Evolutionary conservation across 2,329 filamentous ascomycete species (phyloP).

Genomic region (Dothidotthia symphoricarpi): DNA sequence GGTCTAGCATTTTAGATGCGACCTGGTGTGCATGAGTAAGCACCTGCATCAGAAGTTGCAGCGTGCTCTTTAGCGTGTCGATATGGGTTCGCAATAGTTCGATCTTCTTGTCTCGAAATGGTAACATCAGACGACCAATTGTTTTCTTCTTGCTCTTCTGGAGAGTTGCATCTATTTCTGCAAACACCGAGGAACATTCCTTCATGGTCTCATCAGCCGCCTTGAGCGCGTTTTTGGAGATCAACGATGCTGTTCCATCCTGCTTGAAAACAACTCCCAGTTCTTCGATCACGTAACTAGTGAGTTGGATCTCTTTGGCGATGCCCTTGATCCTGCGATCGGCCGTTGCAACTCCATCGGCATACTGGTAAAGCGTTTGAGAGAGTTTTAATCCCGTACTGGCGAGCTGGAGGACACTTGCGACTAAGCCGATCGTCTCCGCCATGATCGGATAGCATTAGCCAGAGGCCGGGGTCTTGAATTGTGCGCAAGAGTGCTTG

Average conservation of each 20-base stretch:
- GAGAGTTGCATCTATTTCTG: constrained; percentile 23
- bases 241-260: constrained; percentile 21
- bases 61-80: constrained; percentile 32
- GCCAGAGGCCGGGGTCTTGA: too few species aligned
- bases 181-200: constrained; percentile 29
- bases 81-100: constrained; percentile 29
- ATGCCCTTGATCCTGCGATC: constrained; percentile 30
- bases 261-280: constrained; percentile 27
- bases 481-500: too few species aligned
- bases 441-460: constrained; percentile 16
- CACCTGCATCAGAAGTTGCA: constrained; percentile 32
- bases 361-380: constrained; percentile 33
- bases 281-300: constrained; percentile 31
- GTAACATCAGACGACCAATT: constrained; percentile 25
- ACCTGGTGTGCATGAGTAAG: constrained; percentile 28
- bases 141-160: constrained; percentile 29
- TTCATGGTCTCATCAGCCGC: constrained; percentile 30
- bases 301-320: constrained; percentile 30
- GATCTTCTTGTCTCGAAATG: constrained; percentile 34
- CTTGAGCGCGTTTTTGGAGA: constrained; percentile 25
- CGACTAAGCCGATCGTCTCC: constrained; percentile 25
- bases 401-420: constrained; percentile 34
- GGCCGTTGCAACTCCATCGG: constrained; percentile 30
- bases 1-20: constrained; percentile 24
- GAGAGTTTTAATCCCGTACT: constrained; percentile 32